Base-by-base conservation (phyloP, 1,284 basidiomycete species). In the Polyporus tsugae region DNA sequence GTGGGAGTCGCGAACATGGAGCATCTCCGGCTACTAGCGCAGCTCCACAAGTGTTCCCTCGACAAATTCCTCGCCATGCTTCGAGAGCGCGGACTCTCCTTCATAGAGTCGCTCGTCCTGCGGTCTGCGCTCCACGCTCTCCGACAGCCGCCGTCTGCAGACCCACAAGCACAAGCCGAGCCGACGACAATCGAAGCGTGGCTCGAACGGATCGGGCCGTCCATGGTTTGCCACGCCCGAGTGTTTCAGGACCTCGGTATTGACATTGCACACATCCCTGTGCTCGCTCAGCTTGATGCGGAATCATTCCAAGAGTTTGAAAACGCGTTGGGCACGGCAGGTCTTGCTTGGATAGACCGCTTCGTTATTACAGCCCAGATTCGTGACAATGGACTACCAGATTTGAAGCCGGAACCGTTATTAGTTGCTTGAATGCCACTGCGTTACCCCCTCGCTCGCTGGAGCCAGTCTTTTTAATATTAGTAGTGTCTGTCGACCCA, bases 51-150 rank as follows among this genome's bases (percentile, higher is more conserved):
- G 38, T 41, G 6, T 13, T 44, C 19, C 17, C 33, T 44, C 29
- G 53, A 66, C 53, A 6, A 38, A 25, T 38, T 58, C 6, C 22
- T 63, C 29, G 59, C 55, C 19, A 39, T 25, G 6, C 53, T 67
- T 1, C 62, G 53, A 22, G 62, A 64, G 55, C 65, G 46, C 25
- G 65, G 65, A 5, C 60, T 70, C 55, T 64, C 65, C 6, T 70
- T 67, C 63, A 64, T 70, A 55, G 69, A 67, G 52, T 49, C 69
- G n/a, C 63, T 70, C 44, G 60, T 70, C 29, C 49, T 67, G 15
- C 69, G 65, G 36, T 53, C 58, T 38, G 69, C 62, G 3, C 55
- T 70, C 11, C 42, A 61, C 33, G 9, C 53, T 10, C 65, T 64
- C 49, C 65, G 46, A 25, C 60, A 22, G 35, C 2, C 60, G 35